Evolutionary conservation across 495 filamentous ascomycete genomes (phyloP), one percentile per base, ranked within the genome.

Genomic region (Hypomontagnella submonticulosa): DNA sequence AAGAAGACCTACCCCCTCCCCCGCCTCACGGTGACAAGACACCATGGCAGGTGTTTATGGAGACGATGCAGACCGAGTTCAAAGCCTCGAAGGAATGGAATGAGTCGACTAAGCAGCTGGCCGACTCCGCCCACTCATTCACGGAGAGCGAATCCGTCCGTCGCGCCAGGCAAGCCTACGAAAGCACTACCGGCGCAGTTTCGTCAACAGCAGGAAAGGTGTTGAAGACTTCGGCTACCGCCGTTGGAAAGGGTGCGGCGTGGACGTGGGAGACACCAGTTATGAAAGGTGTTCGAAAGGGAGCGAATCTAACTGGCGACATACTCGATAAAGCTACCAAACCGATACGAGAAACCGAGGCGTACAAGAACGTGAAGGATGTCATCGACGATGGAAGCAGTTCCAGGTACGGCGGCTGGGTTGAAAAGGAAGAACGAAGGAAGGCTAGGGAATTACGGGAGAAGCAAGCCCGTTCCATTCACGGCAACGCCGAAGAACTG

Each of bases 81-180:
- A 93, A 97, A 73, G 90, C 93, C 23, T 98, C 95, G 13, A 96
- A 98, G 74, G 95, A 99, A 76, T 99, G 96, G 95, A 95, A 98
- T 70, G 95, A 99, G 69, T 96, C 92, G 41, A 99, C 93, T 13
- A 97, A 98, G 75, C 92, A 93, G 51, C 84, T 99, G 9, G 92
- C 92, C 10, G 89, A 90, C 36, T 90, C 89, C 0, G 93, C 92
- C 19, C 89, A 97, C 67, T 85, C 97, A 61, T 92, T 99, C 72
- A 89, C 87, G n/a, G 95, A 98, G 75, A 97, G 90, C 71, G 92
- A 97, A 73, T 90, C 87, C n/a, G 88, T 99, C 36, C 88, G 90
- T 63, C 87, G 89, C 61, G 95, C 95, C 23, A 87, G 90, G 52
- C 86, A 90, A 61, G 94, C 92, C 15, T 97, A 97, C 73, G 86